Conservation (phyloP, 176 grass and related monocot genomes). For the Cenchrus americanus region DNA sequence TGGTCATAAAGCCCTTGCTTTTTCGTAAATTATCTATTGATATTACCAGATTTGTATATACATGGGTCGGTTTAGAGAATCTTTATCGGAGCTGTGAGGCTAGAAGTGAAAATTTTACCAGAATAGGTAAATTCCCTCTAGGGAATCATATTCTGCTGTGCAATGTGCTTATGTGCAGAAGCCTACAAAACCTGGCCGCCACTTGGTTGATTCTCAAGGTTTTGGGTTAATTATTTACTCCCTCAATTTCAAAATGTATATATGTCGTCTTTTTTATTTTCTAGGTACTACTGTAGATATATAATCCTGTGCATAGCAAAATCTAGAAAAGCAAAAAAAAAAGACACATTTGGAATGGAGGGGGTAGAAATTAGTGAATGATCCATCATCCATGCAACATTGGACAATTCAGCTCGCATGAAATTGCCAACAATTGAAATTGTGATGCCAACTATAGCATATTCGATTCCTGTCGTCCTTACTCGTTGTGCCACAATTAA, state of each 20-base stretch:
- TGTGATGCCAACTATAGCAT: background rate
- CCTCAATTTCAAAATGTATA: too few relatives aligned
- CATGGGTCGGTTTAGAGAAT: background rate
- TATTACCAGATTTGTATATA: background rate
- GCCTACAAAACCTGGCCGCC: background rate
- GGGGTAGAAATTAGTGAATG: background rate
- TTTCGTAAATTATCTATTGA: background rate
- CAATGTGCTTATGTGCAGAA: background rate
- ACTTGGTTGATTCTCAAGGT: background rate
- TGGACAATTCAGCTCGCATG: background rate
- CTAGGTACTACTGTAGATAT: too few relatives aligned
- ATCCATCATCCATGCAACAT: background rate
- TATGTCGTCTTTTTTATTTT: too few relatives aligned
- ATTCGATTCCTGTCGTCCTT: background rate
- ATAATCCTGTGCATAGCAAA: too few relatives aligned
- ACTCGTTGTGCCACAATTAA: background rate
- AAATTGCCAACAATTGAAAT: background rate
- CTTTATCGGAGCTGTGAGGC: background rate
- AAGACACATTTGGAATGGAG: too few relatives aligned
- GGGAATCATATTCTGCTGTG: background rate
- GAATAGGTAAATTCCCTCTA: background rate
- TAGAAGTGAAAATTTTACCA: background rate
- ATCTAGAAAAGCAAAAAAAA: too few relatives aligned
- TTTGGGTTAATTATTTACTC: background rate
- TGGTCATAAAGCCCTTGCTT: slow-evolving; percentile 10